phyloP scores from a whole-genome alignment of 441 rosid genomes.

The Raphanus hybrid region DNA sequence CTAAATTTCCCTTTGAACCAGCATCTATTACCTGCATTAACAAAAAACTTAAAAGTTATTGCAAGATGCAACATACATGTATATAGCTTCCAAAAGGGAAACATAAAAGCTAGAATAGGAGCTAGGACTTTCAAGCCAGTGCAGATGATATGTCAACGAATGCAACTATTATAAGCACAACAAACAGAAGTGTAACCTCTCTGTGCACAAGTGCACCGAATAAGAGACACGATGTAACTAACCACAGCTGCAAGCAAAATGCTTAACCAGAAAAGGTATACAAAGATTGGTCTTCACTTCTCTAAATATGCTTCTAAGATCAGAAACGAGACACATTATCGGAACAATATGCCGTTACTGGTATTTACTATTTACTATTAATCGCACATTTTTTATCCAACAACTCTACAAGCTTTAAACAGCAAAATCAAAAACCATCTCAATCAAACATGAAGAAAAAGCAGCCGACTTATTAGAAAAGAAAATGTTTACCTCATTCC shows the following conservation, averaged over 20 bases:
- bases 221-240: slow-evolving; percentile 2
- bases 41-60: slow-evolving; percentile 27
- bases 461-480: slow-evolving; percentile 9
- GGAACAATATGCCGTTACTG: neutral
- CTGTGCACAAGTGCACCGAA: slow-evolving; percentile 16
- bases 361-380: neutral
- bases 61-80: slow-evolving; percentile 19
- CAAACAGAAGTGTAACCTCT: slow-evolving; percentile 12
- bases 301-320: slow-evolving; percentile 3
- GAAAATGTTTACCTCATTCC: slow-evolving; percentile 78
- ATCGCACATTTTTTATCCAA: slow-evolving; percentile 13
- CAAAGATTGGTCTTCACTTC: slow-evolving; percentile 8
- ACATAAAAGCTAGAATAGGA: slow-evolving; percentile 3
- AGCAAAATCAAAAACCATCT: slow-evolving; percentile 8
- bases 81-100: slow-evolving; percentile 20
- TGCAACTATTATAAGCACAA: slow-evolving; percentile 15
- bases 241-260: slow-evolving; percentile 17
- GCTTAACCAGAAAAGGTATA: slow-evolving; percentile 6
- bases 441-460: slow-evolving; percentile 23
- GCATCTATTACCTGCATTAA: slow-evolving; percentile 92
- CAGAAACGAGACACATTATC: slow-evolving; percentile 3
- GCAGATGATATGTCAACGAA: slow-evolving; percentile 4
- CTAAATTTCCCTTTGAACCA: slow-evolving; percentile 93
- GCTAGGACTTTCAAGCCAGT: slow-evolving; percentile 16
- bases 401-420: slow-evolving; percentile 17